phyloP scores from a whole-genome alignment of 176 grass and related monocot genomes.

The Oryza meyeriana region DNA sequence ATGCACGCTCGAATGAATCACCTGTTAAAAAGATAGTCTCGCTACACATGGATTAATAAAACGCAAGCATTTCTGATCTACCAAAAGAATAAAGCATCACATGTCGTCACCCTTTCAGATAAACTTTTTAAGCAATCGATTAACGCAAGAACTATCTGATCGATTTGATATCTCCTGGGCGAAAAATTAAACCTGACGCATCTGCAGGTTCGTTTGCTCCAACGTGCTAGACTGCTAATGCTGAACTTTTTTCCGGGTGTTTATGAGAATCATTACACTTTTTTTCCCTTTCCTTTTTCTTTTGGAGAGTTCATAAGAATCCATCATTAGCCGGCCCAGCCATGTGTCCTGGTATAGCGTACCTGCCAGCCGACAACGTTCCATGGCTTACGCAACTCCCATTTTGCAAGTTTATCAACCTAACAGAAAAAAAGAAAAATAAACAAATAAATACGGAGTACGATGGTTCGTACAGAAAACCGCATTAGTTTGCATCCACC shows the following conservation, averaged over 20 bases:
- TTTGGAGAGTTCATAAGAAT: not conserved
- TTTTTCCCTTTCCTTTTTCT: not conserved
- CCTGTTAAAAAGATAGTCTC: not conserved
- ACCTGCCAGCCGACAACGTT: slow-evolving; percentile 4
- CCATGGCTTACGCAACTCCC: not conserved
- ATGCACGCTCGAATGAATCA: not conserved
- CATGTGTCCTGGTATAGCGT: slow-evolving; percentile 26
- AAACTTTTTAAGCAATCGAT: not conserved
- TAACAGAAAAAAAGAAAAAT: not conserved
- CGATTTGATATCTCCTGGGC: not conserved
- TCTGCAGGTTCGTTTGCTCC: not conserved
- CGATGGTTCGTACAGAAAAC: not conserved
- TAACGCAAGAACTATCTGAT: not conserved
- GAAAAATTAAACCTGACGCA: not conserved
- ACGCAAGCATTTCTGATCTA: not conserved
- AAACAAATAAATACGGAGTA: not conserved
- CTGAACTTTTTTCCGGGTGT: slow-evolving; percentile 4
- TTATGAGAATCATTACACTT: slow-evolving; percentile 22
- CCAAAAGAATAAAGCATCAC: not conserved
- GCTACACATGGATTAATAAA: not conserved
- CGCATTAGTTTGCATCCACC: not conserved
- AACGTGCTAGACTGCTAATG: slow-evolving; percentile 11
- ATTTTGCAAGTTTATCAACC: not conserved
- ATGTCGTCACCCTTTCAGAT: not conserved
- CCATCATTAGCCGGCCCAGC: not conserved